A percentile compares a stretch with the other conserved stretches of the same genome.
These are phyloP conservation scores for Erodium moschatum DNA, from an alignment of 441 rosid species.

Conservation along the genomic window DNA sequence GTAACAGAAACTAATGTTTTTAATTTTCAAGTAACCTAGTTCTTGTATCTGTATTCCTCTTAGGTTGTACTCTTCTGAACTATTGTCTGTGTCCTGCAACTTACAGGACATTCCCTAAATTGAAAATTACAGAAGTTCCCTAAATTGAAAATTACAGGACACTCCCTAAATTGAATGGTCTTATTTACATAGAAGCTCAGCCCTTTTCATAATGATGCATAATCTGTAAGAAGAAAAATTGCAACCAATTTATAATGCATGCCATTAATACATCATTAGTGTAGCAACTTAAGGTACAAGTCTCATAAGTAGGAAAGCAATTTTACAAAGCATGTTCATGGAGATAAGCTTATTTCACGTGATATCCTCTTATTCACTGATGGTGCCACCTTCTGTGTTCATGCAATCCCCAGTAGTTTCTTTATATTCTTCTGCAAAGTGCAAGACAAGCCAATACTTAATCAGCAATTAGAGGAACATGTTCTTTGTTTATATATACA, in stretches of 20 bases:
- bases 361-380: slow-evolving; percentile 12
- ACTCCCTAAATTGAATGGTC: no score
- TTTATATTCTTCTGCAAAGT: slow-evolving; percentile 61
- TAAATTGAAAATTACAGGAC: no score
- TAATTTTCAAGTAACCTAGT: slow-evolving; percentile 1
- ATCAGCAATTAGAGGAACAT: neutral
- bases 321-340: neutral
- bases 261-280: neutral
- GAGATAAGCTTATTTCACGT: no score
- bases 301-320: neutral
- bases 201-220: neutral
- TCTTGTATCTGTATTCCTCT: neutral
- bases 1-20: neutral
- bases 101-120: no score
- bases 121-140: no score
- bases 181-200: no score
- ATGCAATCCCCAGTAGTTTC: slow-evolving; percentile 53
- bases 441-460: neutral
- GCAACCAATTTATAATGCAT: neutral
- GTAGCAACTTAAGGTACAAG: neutral
- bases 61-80: neutral
- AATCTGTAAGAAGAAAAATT: neutral
- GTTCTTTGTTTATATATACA: neutral
- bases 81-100: neutral
- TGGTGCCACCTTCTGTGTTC: slow-evolving; percentile 13